Evolutionary conservation across 208 protist genomes (phyloP).

Genomic region (Vickermania ingenoplastis): DNA sequence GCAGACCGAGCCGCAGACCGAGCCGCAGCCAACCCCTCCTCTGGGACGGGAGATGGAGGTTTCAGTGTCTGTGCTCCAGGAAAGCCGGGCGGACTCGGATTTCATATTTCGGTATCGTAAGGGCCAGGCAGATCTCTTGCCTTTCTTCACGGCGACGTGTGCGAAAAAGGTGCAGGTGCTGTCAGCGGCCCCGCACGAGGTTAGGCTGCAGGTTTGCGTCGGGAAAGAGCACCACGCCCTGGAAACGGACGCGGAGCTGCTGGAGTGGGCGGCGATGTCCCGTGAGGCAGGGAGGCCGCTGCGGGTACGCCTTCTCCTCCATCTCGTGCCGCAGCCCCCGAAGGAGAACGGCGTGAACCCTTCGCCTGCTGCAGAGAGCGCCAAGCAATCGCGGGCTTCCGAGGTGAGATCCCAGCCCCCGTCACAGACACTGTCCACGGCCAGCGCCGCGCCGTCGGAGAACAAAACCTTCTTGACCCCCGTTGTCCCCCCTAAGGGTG

Average conservation of each 20-base stretch:
- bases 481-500: not conserved
- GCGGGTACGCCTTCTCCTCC: not conserved
- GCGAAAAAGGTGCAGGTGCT: not conserved
- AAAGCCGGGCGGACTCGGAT: not conserved
- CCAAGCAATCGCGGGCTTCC: not conserved
- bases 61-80: slow-evolving; percentile 6
- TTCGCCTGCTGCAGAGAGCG: not conserved
- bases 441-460: not conserved
- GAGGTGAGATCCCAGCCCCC: too few species aligned
- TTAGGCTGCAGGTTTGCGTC: slow-evolving; percentile 7
- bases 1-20: too few species aligned
- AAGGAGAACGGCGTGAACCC: not conserved
- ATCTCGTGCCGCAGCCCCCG: not conserved
- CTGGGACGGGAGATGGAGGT: too few species aligned
- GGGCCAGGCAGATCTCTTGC: slow-evolving; percentile 13
- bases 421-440: not conserved
- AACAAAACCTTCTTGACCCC: not conserved
- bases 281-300: slow-evolving; percentile 16
- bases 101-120: slow-evolving; percentile 26
- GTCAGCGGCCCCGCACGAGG: not conserved
- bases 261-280: slow-evolving; percentile 34
- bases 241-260: slow-evolving; percentile 16
- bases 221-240: slow-evolving; percentile 15
- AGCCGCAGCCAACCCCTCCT: too few species aligned
- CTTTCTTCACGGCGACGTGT: slow-evolving; percentile 16